Conservation (phyloP, 306 rosid species). For the Mimosa pudica region DNA sequence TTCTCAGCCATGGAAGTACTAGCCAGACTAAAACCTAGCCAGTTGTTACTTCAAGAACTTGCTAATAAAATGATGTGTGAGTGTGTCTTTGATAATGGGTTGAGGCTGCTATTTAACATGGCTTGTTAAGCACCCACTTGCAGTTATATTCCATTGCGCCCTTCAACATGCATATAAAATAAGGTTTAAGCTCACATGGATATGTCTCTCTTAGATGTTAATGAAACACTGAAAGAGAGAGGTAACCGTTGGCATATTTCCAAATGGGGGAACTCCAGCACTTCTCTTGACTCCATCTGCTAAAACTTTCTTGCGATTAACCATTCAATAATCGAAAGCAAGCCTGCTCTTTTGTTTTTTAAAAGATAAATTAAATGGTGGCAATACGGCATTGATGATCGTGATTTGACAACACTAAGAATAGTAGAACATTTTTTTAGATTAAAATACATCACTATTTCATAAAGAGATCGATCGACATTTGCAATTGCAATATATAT, state of each 20-base stretch:
- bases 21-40: not conserved
- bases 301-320: constrained; percentile 10
- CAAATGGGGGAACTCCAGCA: constrained; percentile 42
- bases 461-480: constrained; percentile 1
- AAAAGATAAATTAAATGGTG: constrained; percentile 14
- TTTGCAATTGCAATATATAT: not conserved
- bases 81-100: not conserved
- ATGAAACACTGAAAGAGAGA: constrained; percentile 26
- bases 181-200: constrained; percentile 57
- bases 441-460: constrained; percentile 22
- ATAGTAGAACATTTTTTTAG: constrained; percentile 22
- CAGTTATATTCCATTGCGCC: constrained; percentile 24
- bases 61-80: constrained; percentile 12
- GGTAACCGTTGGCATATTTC: constrained; percentile 53
- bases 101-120: constrained; percentile 61
- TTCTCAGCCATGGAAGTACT: constrained; percentile 40
- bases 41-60: not conserved
- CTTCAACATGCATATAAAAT: constrained; percentile 45
- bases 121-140: constrained; percentile 58
- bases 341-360: not conserved
- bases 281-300: constrained; percentile 33
- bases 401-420: constrained; percentile 85
- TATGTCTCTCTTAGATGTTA: constrained; percentile 45
- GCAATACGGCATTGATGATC: constrained; percentile 31
- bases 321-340: constrained; percentile 43